Evolutionary conservation across 1,139 yeast species (phyloP).

Genomic region (Taphrina flavorubra): DNA sequence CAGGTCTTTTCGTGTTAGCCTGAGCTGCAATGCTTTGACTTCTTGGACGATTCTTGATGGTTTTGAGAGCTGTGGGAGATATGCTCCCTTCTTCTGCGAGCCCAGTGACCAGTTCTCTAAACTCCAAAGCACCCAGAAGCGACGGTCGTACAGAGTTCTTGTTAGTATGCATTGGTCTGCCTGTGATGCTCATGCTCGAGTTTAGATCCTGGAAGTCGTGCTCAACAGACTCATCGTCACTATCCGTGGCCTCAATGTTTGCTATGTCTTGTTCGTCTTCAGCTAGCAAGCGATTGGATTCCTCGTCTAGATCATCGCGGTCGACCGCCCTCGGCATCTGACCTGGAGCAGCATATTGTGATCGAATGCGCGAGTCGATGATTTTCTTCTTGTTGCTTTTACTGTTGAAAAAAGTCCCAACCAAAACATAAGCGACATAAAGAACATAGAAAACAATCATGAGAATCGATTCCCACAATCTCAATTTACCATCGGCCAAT

Average conservation of each 20-base stretch:
- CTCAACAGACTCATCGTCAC: slow-evolving; percentile 27
- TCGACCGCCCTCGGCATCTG: slow-evolving; percentile 1
- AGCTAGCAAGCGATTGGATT: slow-evolving; percentile 1
- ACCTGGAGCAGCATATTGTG: slow-evolving; percentile 22
- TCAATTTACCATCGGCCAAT: slow-evolving; percentile 57
- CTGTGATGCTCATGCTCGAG: slow-evolving; percentile 37
- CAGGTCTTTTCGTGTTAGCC: background rate
- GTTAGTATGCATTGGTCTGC: slow-evolving; percentile 17
- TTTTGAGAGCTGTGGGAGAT: slow-evolving; percentile 11
- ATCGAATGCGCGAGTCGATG: slow-evolving; percentile 29
- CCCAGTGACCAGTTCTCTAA: slow-evolving; percentile 49
- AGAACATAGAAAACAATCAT: slow-evolving; percentile 64
- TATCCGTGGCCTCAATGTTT: slow-evolving; percentile 11
- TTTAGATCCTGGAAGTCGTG: slow-evolving; percentile 30
- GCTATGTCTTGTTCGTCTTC: slow-evolving; percentile 9
- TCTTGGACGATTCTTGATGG: slow-evolving; percentile 20
- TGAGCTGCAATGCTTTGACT: slow-evolving; percentile 10
- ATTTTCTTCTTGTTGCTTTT: slow-evolving; percentile 12
- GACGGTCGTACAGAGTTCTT: slow-evolving; percentile 54
- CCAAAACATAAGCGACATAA: slow-evolving; percentile 54
- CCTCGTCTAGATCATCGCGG: slow-evolving; percentile 33
- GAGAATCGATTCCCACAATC: slow-evolving; percentile 56
- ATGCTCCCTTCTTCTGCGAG: slow-evolving; percentile 16
- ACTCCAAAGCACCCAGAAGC: slow-evolving; percentile 56
- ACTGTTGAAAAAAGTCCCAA: slow-evolving; percentile 37